Conservation (phyloP, 2,329 filamentous ascomycete species). For the Penicillium sp. region DNA sequence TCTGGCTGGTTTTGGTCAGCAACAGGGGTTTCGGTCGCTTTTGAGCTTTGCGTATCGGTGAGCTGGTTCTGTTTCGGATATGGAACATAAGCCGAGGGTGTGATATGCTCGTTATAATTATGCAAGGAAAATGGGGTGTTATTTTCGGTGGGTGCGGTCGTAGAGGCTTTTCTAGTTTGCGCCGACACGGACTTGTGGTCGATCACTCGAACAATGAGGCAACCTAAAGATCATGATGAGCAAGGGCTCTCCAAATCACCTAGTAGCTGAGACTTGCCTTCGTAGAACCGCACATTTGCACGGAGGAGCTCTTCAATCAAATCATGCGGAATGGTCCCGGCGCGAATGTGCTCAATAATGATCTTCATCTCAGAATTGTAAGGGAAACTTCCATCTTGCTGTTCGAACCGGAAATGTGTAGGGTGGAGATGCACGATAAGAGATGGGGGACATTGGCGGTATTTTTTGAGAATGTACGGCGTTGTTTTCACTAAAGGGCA, state of each 20-base stretch:
- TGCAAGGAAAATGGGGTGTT: slow-evolving; percentile 79
- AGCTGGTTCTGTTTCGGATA: slow-evolving; percentile 58
- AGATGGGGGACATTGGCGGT: slow-evolving; percentile 70
- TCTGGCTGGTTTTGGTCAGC: slow-evolving; percentile 23
- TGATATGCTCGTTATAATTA: slow-evolving; percentile 86
- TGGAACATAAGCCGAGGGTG: slow-evolving; percentile 79
- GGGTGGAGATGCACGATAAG: slow-evolving; percentile 82
- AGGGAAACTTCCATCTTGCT: slow-evolving; percentile 86
- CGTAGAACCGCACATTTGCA: slow-evolving; percentile 77
- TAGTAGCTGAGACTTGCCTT: slow-evolving; percentile 54
- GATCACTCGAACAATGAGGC: slow-evolving; percentile 90
- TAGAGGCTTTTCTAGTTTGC: slow-evolving; percentile 58
- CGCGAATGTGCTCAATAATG: slow-evolving; percentile 72
- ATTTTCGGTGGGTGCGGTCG: slow-evolving; percentile 59
- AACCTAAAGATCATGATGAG: slow-evolving; percentile 48
- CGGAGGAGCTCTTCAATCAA: slow-evolving; percentile 75
- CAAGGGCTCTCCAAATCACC: not conserved
- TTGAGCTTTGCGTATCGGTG: slow-evolving; percentile 26
- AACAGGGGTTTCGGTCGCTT: slow-evolving; percentile 20
- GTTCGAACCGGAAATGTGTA: slow-evolving; percentile 87
- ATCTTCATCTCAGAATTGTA: slow-evolving; percentile 91
- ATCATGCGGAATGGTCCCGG: slow-evolving; percentile 82
- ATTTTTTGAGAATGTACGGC: slow-evolving; percentile 79
- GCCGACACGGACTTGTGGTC: slow-evolving; percentile 72
- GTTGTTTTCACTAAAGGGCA: slow-evolving; percentile 64